Base-by-base conservation (phyloP, 2,329 filamentous ascomycete species). In the Aspergillus sp. region DNA sequence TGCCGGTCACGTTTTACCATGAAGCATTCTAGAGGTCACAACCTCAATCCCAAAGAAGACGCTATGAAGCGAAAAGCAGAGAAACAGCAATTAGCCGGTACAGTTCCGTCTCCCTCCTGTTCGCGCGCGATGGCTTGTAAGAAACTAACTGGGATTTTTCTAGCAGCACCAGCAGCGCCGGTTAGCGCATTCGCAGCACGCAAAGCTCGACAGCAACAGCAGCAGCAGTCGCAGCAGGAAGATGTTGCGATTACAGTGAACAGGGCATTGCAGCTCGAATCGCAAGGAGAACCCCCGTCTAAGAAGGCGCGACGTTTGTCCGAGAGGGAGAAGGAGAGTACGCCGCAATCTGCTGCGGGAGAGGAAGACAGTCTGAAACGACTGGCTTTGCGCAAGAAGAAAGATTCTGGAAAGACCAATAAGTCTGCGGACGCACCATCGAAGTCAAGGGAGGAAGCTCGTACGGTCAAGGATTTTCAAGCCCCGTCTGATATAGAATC, bases 151-250 rank as follows among this genome's bases (percentile, higher is more conserved):
- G 39, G 48, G 46, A 52, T 47, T 44, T 42, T 48, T 44, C 43
- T 54, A 37, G 22, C 54, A 65, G 65, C 57, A 47, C 64, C 64
- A 37, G 20, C 54, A 65, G 65, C 56, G 47, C 64, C 64, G n/a
- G 56, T 72, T 50, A 72, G 70, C 51, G 70, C 69, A 41, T 54
- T 72, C 52, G 70, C 70, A 23, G 69, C 69, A 50, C 70, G 69
- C 56, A 70, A 62, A 64, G 66, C 66, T 56, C 61, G 65, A 45
- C 64, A 66, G 51, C 63, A 68, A 49, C 61, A 63, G 45, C 53
- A 57, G 42, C 63, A 61, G 46, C 17, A 39, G 4, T 30, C 25
- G 51, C 63, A 68, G 49, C 61, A 63, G 46, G 53, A 58, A 41
- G 62, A 61, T 46, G 52, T 42, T 38, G 52, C 50, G 23, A 43